Evolutionary conservation across 2,329 filamentous ascomycete genomes (phyloP).

Genomic region (Xylaria sp.): DNA sequence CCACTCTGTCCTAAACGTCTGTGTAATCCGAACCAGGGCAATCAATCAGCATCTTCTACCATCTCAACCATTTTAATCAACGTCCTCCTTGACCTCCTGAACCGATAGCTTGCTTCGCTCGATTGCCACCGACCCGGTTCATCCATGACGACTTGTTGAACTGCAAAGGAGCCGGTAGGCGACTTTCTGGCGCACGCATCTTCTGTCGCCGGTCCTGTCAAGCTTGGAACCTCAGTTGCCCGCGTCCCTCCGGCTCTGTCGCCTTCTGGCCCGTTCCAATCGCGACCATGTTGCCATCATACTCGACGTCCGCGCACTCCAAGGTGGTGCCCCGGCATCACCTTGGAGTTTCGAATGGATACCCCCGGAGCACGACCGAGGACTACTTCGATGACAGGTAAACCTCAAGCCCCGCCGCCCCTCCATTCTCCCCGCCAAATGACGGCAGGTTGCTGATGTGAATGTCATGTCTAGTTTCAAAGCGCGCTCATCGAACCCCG

Average conservation of each 20-base stretch:
- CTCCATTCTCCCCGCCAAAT: neutral
- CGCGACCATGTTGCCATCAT: slow-evolving; percentile 61
- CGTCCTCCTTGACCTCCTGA: neutral
- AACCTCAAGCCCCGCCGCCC: slow-evolving; percentile 35
- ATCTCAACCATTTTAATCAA: neutral
- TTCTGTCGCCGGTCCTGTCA: slow-evolving; percentile 12
- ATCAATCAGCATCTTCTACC: neutral
- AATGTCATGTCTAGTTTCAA: slow-evolving; percentile 62
- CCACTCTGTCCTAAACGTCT: neutral
- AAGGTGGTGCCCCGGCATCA: slow-evolving; percentile 85
- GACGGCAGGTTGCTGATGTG: slow-evolving; percentile 10
- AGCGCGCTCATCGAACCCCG: slow-evolving; percentile 68
- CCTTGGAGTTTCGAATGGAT: slow-evolving; percentile 75
- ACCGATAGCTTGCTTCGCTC: neutral
- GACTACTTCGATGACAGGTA: slow-evolving; percentile 88
- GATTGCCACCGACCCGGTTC: slow-evolving; percentile 1
- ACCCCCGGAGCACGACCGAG: slow-evolving; percentile 60
- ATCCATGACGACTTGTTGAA: slow-evolving; percentile 20
- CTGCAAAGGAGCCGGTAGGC: slow-evolving; percentile 19
- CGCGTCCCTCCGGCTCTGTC: slow-evolving; percentile 1
- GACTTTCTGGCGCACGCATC: slow-evolving; percentile 14
- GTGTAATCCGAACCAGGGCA: neutral
- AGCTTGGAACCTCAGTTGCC: neutral
- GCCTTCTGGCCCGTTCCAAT: slow-evolving; percentile 37
- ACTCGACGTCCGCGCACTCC: slow-evolving; percentile 46